Conservation (phyloP, 495 filamentous ascomycete species). For the Paragyromitra xinjiangensis region DNA sequence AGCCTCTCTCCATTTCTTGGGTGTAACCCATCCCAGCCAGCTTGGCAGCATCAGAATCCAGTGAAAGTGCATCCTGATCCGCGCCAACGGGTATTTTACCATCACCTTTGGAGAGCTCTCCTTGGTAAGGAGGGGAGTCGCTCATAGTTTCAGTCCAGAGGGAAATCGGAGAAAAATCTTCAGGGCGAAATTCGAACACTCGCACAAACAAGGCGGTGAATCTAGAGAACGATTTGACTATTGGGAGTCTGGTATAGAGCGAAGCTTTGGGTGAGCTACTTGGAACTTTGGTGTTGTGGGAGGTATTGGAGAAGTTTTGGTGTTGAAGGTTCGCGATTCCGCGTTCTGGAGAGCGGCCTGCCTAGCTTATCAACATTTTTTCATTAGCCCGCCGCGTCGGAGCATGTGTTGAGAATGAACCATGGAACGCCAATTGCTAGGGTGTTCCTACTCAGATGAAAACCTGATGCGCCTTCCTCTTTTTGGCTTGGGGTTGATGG, state of each 20-base stretch:
- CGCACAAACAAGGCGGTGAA: background rate
- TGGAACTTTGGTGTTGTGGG: slow-evolving; percentile 1
- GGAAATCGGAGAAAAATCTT: background rate
- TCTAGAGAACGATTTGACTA: background rate
- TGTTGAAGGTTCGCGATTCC: slow-evolving; percentile 15
- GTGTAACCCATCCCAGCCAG: slow-evolving; percentile 67
- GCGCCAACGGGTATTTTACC: background rate
- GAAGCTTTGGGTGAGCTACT: background rate
- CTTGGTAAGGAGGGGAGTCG: slow-evolving; percentile 27
- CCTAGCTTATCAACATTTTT: slow-evolving; percentile 37
- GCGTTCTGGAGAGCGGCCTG: slow-evolving; percentile 8
- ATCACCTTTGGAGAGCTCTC: slow-evolving; percentile 2
- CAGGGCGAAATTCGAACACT: background rate
- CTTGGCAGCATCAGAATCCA: slow-evolving; percentile 56
- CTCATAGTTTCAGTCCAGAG: slow-evolving; percentile 17
- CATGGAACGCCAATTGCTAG: slow-evolving; percentile 9
- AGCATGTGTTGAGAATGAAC: slow-evolving; percentile 21
- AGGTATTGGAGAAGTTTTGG: slow-evolving; percentile 1
- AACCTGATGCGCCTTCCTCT: slow-evolving; percentile 27
- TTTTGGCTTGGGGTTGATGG: slow-evolving; percentile 13
- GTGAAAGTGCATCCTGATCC: slow-evolving; percentile 22
- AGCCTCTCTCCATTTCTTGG: slow-evolving; percentile 68
- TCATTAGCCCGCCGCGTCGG: background rate
- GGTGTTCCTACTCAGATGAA: slow-evolving; percentile 30
- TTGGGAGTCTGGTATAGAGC: background rate